Percentiles rank a stretch among this genome's conserved stretches.
These are phyloP conservation scores for Arthrocladium fulminans DNA, from an alignment of 2,329 filamentous ascomycete species.

Conservation along the genomic window DNA sequence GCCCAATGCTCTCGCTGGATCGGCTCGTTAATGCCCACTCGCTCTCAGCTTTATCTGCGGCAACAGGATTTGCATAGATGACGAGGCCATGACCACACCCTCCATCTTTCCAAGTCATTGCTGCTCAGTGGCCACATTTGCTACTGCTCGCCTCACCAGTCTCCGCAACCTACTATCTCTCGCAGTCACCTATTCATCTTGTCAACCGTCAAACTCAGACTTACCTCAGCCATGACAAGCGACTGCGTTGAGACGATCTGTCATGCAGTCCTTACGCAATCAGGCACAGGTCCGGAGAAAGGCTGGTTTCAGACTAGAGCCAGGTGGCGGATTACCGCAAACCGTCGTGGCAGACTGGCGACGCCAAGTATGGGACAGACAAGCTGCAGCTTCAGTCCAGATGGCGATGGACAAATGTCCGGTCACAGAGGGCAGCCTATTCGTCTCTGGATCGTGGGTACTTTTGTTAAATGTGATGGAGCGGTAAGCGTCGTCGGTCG, in stretches of 20 bases:
- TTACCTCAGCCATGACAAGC: constrained; percentile 59
- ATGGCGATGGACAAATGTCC: constrained; percentile 47
- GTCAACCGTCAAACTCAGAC: constrained; percentile 28
- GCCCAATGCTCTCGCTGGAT: neutral
- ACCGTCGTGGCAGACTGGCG: constrained; percentile 67
- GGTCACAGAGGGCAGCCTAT: constrained; percentile 51
- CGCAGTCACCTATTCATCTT: constrained; percentile 17
- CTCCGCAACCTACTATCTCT: constrained; percentile 23
- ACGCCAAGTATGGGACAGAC: constrained; percentile 72
- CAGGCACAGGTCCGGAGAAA: constrained; percentile 57
- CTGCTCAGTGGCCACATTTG: neutral
- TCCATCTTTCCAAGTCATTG: neutral
- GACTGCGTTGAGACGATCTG: constrained; percentile 62
- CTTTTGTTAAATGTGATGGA: constrained; percentile 58
- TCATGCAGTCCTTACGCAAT: constrained; percentile 66
- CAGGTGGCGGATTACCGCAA: constrained; percentile 48
- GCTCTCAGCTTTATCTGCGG: no score
- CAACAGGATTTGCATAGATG: no score
- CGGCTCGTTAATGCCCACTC: no score
- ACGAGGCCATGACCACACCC: no score
- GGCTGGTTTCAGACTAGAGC: constrained; percentile 61
- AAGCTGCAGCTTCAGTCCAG: constrained; percentile 66
- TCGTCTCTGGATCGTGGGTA: constrained; percentile 68
- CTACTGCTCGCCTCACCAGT: neutral
- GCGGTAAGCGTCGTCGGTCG: constrained; percentile 45